Base-by-base conservation (phyloP, 192 early-diverging fungal genomes). In the Backusella macrospora region DNA sequence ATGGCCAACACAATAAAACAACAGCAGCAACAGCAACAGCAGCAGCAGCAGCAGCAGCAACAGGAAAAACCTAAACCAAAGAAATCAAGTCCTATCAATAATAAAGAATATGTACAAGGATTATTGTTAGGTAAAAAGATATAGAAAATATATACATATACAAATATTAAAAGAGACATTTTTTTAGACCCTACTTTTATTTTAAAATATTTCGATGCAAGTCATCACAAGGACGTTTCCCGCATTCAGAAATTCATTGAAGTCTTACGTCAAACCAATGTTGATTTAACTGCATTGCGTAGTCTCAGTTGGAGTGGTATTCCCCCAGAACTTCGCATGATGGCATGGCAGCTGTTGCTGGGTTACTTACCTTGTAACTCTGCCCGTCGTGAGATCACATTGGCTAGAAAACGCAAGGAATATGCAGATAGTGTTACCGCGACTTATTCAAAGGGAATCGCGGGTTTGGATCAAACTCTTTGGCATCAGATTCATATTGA, bases 401-500 rank as follows among this genome's bases (percentile, higher is more conserved):
- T 99, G 75, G 82, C 84, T 66, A 87, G 95, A 65, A 99, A 99
- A 75, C 86, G 98, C 65, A 91, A 92, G 65, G 98, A 99, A 77
- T 99, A 98, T 81, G 86, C 84, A 18, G 98, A 99, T 75, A 92
- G 90, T 74, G 88, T 93, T 0, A 76, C 81, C 4, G 94, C 93
- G 80, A 89, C 94, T n/a, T 97, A 94, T 84, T 82, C 90, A 38
- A 84, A 86, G 59, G 96, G 95, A 0, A 90, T 89, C 34, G 89
- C 85, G 13, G 86, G 89, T 1, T 82, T 98, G 64, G 96, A 99
- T 76, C 91, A 92, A 68, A 82, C 85, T 16, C 86, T 99, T 49
- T 92, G 92, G 89, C 98, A 98, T 86, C 98, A 98, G 89, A 96
- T 98, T 71, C 92, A 93, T 72, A 98, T 99, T 65, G 98, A 99